Base-by-base conservation (phyloP, 2,329 filamentous ascomycete genomes). In the Coleophoma crateriformis region DNA sequence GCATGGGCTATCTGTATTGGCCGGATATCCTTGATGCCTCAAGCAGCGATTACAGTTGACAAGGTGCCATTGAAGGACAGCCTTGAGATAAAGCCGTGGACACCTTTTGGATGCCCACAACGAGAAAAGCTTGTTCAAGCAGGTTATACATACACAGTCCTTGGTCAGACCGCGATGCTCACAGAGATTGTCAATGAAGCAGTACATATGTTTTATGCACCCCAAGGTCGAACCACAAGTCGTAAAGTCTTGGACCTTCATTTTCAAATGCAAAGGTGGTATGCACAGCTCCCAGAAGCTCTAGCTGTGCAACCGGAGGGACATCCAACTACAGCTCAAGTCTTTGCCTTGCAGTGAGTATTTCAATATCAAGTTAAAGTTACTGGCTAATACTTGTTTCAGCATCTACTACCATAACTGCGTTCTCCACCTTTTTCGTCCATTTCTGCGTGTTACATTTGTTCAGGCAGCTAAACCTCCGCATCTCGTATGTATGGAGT, bases 401-500 rank as follows among this genome's bases (percentile, higher is more conserved):
- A 84, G 80, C 64, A 82, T 87, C 78, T 81, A 85, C 54, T 85
- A 86, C 61, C 77, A 87, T 59, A 84, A 83, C 53, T 77, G 80
- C 37, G 81, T 84, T 12, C 66, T 85, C 0, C 76, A 87, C 20
- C 74, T 89, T 1, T 90, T 89, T 63, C 77, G 86, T 7, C 86
- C 86, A 0, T 73, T 89, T 37, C 45, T 62, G 8, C 51, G 50
- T 15, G 50, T 58, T 4, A 46, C 50, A 5, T 56, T 61, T 22
- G 52, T 60, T 4, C 52, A 58, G 41, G 47, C 49, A 13, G 43
- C 52, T 46, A 50, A 53, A 32, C 51, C 51, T 7, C 60, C 61
- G 2, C 52, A 53, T 2, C 53, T 59, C 17, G 53, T 63, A 2
- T 61, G 58, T 44, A 49, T 41, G 27, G 56, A 67, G 54, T 39